These are phyloP conservation scores for Hordeum marinum DNA, from an alignment of 176 grass and related monocot genomes.

Conservation along the genomic window DNA sequence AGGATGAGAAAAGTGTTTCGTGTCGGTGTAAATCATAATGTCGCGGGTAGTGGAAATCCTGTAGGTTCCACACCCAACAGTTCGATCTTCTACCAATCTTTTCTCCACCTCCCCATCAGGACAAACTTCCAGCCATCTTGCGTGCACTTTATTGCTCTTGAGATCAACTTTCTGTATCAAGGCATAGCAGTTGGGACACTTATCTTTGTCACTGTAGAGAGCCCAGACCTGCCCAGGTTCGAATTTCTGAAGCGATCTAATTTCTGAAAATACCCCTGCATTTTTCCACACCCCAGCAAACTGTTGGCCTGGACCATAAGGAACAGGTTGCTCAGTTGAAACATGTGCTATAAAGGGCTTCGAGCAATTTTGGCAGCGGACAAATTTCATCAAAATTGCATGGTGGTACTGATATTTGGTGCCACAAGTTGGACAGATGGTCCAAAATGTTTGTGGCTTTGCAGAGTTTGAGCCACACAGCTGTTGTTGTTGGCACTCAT, in stretches of 20 bases:
- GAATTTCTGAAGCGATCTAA: slow-evolving; percentile 46
- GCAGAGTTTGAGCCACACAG: slow-evolving; percentile 20
- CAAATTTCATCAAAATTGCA: slow-evolving; percentile 55
- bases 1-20: slow-evolving; percentile 58
- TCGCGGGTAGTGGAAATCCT: background rate
- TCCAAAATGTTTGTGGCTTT: slow-evolving; percentile 65
- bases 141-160: slow-evolving; percentile 26
- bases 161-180: slow-evolving; percentile 39
- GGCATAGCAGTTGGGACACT: slow-evolving; percentile 73
- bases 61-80: slow-evolving; percentile 60
- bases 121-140: slow-evolving; percentile 62
- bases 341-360: slow-evolving; percentile 74
- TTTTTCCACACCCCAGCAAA: slow-evolving; percentile 28
- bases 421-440: slow-evolving; percentile 62
- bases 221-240: slow-evolving; percentile 67
- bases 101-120: slow-evolving; percentile 38
- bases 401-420: slow-evolving; percentile 81
- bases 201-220: slow-evolving; percentile 64
- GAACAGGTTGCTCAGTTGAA: slow-evolving; percentile 40
- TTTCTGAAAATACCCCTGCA: slow-evolving; percentile 39
- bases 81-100: slow-evolving; percentile 34
- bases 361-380: slow-evolving; percentile 80
- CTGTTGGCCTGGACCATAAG: slow-evolving; percentile 18
- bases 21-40: slow-evolving; percentile 9
- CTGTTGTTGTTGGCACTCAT: background rate